These are phyloP conservation scores for Grifola frondosa DNA, from an alignment of 1,284 basidiomycete species.

Conservation along the genomic window DNA sequence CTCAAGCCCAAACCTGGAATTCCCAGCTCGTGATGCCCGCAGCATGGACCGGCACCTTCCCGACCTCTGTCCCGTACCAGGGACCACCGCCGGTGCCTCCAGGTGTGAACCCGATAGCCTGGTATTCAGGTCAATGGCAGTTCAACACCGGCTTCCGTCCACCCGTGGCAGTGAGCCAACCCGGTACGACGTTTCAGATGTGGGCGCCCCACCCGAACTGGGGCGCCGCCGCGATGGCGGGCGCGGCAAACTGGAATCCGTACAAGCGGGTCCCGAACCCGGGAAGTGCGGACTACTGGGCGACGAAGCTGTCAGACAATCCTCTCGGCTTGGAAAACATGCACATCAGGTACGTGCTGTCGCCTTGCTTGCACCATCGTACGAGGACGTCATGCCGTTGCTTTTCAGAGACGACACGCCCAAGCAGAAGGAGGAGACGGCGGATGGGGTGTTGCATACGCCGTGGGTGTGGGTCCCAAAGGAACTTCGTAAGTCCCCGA, in stretches of 20 bases:
- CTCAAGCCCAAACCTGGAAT: too few relatives aligned
- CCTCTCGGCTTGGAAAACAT: conserved; percentile 65
- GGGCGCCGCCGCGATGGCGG: conserved; percentile 17
- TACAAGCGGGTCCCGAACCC: conserved; percentile 58
- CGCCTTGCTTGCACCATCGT: not conserved
- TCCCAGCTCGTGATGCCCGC: too few relatives aligned
- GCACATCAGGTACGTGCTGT: conserved; percentile 56
- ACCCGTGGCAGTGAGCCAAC: conserved; percentile 2
- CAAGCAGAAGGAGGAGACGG: conserved; percentile 17
- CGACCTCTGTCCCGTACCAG: conserved; percentile 16
- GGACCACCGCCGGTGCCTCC: conserved; percentile 29
- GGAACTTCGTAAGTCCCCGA: conserved; percentile 29
- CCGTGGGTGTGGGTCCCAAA: conserved; percentile 39
- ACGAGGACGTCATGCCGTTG: not conserved
- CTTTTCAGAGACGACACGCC: conserved; percentile 22
- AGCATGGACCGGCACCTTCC: conserved; percentile 10
- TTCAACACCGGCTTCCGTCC: conserved; percentile 29
- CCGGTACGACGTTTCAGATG: conserved; percentile 17
- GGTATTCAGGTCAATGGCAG: conserved; percentile 30
- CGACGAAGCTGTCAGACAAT: conserved; percentile 54
- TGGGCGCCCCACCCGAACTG: conserved; percentile 34
- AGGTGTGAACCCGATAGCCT: conserved; percentile 28
- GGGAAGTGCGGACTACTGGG: conserved; percentile 61
- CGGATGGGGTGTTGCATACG: conserved; percentile 32
- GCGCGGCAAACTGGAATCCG: conserved; percentile 47